Conservation (phyloP, 140 eudicot genomes). For the Ambrosia hybrid region DNA sequence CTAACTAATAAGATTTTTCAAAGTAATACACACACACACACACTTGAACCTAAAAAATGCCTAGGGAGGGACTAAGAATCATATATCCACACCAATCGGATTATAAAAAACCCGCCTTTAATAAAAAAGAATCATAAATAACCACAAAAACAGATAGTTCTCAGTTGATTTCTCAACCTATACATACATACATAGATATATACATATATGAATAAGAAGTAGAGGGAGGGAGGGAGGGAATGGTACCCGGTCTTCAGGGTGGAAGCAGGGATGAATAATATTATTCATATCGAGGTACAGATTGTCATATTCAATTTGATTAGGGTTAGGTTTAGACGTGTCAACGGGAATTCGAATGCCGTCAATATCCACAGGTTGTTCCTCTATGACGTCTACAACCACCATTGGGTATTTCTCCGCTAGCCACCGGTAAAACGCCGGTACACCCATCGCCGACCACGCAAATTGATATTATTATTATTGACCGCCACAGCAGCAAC, state of each 20-base stretch:
- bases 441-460: slow-evolving; percentile 50
- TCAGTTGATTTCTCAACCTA: not conserved
- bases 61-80: too few relatives aligned
- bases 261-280: slow-evolving; percentile 58
- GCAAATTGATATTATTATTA: not conserved
- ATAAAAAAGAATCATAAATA: not conserved
- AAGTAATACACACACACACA: not conserved
- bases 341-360: slow-evolving; percentile 55
- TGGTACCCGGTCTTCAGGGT: slow-evolving; percentile 52
- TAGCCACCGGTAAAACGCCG: slow-evolving; percentile 75
- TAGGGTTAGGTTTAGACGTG: slow-evolving; percentile 60
- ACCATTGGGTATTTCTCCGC: slow-evolving; percentile 63
- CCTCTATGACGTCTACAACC: slow-evolving; percentile 51
- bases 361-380: slow-evolving; percentile 44
- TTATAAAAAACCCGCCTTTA: too few relatives aligned
- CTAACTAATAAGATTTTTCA: not conserved
- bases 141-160: slow-evolving; percentile 7
- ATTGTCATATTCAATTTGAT: slow-evolving; percentile 54
- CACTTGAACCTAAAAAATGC: too few relatives aligned
- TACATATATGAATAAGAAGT: not conserved
- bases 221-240: not conserved
- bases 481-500: not conserved
- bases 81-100: too few relatives aligned
- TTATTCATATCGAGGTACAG: slow-evolving; percentile 57
- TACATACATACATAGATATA: not conserved